phyloP scores from a whole-genome alignment of 2,329 filamentous ascomycete species.

The Scytalidium lignicola region DNA sequence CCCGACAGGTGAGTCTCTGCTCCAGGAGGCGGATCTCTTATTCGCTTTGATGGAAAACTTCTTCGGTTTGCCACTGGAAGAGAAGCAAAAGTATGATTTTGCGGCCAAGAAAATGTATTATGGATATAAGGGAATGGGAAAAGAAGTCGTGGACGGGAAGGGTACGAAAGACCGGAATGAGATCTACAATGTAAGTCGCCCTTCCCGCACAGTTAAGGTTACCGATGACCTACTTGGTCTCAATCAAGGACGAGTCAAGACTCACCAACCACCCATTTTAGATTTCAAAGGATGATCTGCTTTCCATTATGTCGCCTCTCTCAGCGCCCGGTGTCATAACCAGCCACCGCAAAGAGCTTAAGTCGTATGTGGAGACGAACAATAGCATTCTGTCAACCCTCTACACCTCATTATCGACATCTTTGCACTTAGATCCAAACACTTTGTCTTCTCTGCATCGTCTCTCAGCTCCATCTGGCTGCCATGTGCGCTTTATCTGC shows the following conservation, averaged over 20 bases:
- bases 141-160: constrained; percentile 9
- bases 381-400: background rate
- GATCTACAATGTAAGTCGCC: constrained; percentile 4
- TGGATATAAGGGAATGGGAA: constrained; percentile 32
- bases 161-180: constrained; percentile 6
- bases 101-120: constrained; percentile 44
- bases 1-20: constrained; percentile 32
- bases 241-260: too few species aligned
- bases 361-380: background rate
- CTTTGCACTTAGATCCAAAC: background rate
- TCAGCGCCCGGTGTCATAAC: constrained; percentile 26
- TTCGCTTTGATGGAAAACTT: constrained; percentile 41
- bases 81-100: constrained; percentile 48
- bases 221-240: background rate
- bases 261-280: too few species aligned
- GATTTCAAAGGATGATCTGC: constrained; percentile 4
- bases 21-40: constrained; percentile 38
- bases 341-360: constrained; percentile 23
- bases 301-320: constrained; percentile 1
- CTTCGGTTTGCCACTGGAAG: constrained; percentile 40
- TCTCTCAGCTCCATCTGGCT: constrained; percentile 36
- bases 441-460: constrained; percentile 42
- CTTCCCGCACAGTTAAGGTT: too few species aligned
- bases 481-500: constrained; percentile 49
- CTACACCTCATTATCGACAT: constrained; percentile 22